These are phyloP conservation scores for Solanum chacoense DNA, from an alignment of 305 asterid genomes.

Conservation along the genomic window DNA sequence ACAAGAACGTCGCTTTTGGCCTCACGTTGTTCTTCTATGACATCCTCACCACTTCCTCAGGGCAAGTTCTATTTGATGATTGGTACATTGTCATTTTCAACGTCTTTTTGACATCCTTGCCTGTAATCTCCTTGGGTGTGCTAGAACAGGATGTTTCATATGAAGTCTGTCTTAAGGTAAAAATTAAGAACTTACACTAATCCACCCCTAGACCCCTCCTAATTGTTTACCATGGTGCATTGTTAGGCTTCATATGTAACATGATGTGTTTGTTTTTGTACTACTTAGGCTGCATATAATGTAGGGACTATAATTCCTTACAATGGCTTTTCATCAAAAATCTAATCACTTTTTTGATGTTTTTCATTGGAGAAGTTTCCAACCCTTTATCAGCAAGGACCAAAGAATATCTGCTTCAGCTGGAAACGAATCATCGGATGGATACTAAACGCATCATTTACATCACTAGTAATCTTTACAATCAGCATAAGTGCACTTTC, in stretches of 20 bases:
- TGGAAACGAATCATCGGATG: constrained; percentile 68
- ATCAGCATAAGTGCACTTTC: constrained; percentile 31
- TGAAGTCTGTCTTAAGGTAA: constrained; percentile 86
- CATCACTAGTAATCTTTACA: constrained; percentile 47
- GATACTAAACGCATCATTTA: constrained; percentile 43
- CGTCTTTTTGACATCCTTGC: constrained; percentile 79
- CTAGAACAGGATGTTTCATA: constrained; percentile 83
- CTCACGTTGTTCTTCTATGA: constrained; percentile 80
- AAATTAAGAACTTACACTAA: background rate
- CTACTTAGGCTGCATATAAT: background rate
- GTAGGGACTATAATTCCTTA: background rate
- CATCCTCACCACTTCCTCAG: constrained; percentile 75
- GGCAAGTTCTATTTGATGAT: constrained; percentile 71
- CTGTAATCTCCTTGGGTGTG: constrained; percentile 84
- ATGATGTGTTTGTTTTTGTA: background rate
- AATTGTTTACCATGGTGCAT: background rate
- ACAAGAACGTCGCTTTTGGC: constrained; percentile 86
- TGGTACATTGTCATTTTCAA: constrained; percentile 91
- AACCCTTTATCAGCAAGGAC: constrained; percentile 67
- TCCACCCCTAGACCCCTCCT: background rate
- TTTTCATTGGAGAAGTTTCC: constrained; percentile 39
- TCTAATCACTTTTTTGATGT: background rate
- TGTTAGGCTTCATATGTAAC: background rate
- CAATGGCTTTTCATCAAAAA: background rate
- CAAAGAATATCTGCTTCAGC: constrained; percentile 45